These are phyloP conservation scores for Celoporthe dispersa DNA, from an alignment of 2,329 filamentous ascomycete species.

Conservation along the genomic window DNA sequence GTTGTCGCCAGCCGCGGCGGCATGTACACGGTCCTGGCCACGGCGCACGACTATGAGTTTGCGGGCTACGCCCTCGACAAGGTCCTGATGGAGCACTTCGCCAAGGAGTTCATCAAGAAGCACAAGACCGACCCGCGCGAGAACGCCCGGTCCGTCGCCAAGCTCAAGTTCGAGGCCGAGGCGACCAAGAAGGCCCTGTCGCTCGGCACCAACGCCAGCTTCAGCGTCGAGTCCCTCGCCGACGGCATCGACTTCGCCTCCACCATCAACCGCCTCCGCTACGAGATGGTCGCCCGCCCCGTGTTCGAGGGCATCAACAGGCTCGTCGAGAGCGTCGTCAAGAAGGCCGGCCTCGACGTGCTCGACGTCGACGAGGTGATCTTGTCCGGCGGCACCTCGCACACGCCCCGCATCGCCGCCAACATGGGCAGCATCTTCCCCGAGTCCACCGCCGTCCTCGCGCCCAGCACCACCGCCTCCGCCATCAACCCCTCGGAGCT, in stretches of 20 bases:
- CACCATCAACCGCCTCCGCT: constrained; percentile 91
- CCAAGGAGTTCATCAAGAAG: constrained; percentile 99
- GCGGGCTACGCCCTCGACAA: constrained; percentile 85
- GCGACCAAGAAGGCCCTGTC: constrained; percentile 90
- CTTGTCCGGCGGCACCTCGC: constrained; percentile 86
- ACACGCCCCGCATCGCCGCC: constrained; percentile 89
- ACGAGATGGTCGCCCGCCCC: constrained; percentile 86
- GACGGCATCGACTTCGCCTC: constrained; percentile 90
- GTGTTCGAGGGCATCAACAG: constrained; percentile 87
- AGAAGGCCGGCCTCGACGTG: constrained; percentile 90
- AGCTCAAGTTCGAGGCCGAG: constrained; percentile 91
- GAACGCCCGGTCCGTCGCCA: constrained; percentile 81
- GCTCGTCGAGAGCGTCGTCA: constrained; percentile 80
- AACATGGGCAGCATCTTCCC: constrained; percentile 83
- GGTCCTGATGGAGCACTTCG: constrained; percentile 92
- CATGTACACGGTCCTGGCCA: constrained; percentile 94
- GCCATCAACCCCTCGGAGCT: constrained; percentile 96
- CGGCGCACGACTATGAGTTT: constrained; percentile 93
- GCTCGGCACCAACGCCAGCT: constrained; percentile 83
- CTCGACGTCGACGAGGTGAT: constrained; percentile 95
- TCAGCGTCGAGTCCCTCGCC: constrained; percentile 89
- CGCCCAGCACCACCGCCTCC: constrained; percentile 75
- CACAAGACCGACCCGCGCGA: constrained; percentile 85
- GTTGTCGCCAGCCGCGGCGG: constrained; percentile 90
- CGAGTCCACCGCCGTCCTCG: constrained; percentile 74